phyloP scores from a whole-genome alignment of 768 basidiomycete genomes.

The Kwoniella sp. region DNA sequence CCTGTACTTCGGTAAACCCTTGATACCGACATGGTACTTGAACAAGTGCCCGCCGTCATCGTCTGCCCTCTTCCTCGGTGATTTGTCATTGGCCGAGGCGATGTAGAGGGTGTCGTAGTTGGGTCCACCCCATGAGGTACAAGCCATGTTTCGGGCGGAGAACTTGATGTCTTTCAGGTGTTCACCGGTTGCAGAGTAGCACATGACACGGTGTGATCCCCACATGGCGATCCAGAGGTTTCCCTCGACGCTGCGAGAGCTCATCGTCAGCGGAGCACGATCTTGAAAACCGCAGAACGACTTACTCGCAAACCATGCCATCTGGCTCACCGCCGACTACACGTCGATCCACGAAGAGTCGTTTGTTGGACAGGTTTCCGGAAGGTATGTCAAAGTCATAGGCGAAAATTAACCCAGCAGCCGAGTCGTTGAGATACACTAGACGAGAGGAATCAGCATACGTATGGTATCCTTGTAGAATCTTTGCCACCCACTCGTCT shows the following conservation, averaged over 20 bases:
- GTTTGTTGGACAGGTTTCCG: conserved; percentile 24
- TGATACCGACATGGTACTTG: conserved; percentile 31
- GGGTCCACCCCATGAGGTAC: conserved; percentile 30
- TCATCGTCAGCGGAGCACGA: neutral
- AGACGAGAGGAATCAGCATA: neutral
- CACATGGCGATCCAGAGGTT: conserved; percentile 38
- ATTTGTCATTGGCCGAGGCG: conserved; percentile 20
- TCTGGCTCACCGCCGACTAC: conserved; percentile 27
- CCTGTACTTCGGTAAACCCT: conserved; percentile 24
- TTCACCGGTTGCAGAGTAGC: conserved; percentile 19
- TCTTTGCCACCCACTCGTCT: conserved; percentile 30
- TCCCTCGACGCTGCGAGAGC: conserved; percentile 14
- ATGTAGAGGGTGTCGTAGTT: conserved; percentile 33
- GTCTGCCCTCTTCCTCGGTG: conserved; percentile 3
- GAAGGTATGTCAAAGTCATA: conserved; percentile 34
- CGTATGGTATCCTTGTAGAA: neutral
- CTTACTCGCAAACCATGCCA: conserved; percentile 24
- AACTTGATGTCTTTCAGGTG: conserved; percentile 31
- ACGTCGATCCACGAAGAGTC: conserved; percentile 30
- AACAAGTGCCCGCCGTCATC: conserved; percentile 31
- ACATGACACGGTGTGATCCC: conserved; percentile 29
- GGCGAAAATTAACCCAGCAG: conserved; percentile 27
- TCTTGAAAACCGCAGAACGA: conserved; percentile 6
- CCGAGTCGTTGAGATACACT: conserved; percentile 37
- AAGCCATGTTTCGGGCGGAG: conserved; percentile 32